Conservation (phyloP, 495 filamentous ascomycete genomes). For the Neurospora discreta region DNA sequence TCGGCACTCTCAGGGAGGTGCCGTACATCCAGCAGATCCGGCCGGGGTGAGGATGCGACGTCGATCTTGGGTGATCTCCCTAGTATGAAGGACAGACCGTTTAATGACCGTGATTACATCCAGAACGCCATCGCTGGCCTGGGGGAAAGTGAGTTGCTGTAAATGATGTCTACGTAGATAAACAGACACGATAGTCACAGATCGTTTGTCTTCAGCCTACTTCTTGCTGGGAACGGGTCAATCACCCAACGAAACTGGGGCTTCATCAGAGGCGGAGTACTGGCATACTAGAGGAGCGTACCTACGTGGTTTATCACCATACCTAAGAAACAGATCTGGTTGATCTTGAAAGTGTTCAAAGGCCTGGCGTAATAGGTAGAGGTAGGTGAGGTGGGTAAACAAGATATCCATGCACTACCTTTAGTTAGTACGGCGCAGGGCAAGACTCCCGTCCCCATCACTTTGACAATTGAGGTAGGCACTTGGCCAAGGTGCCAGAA, state of each 20-base stretch:
- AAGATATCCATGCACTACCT: background rate
- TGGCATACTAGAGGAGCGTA: background rate
- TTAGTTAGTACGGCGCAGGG: background rate
- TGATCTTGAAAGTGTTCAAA: background rate
- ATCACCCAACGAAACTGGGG: background rate
- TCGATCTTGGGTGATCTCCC: background rate
- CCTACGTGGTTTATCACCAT: background rate
- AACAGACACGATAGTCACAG: background rate
- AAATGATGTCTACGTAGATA: background rate
- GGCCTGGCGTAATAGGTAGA: background rate
- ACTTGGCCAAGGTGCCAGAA: background rate
- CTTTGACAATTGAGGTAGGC: background rate
- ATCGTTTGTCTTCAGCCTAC: background rate
- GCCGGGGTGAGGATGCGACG: background rate
- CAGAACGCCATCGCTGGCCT: background rate
- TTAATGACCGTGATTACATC: background rate
- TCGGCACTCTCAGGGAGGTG: background rate
- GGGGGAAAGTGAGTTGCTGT: background rate
- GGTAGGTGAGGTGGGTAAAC: too few species aligned
- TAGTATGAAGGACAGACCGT: background rate
- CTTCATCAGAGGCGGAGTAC: background rate
- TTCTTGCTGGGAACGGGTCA: background rate
- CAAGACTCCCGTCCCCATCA: background rate
- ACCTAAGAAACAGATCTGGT: background rate
- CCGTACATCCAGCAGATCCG: background rate